Percentiles rank a stretch among this genome's conserved stretches.
Evolutionary conservation across 2,329 filamentous ascomycete species (phyloP).

Genomic region (Colletotrichum sp.): DNA sequence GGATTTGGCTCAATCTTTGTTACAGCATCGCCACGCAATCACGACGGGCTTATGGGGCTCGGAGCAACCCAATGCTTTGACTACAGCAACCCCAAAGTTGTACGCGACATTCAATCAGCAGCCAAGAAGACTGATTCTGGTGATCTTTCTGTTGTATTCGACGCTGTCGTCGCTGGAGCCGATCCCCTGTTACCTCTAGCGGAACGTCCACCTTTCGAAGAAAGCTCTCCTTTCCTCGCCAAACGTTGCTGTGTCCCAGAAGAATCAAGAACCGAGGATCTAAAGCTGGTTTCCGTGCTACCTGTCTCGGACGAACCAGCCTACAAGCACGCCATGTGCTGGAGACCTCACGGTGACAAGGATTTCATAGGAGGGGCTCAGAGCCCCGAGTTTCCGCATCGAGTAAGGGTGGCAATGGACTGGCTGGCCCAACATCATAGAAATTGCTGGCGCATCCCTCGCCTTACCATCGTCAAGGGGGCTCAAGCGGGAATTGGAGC

Average conservation of each 20-base stretch:
- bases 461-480: neutral
- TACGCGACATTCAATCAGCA: neutral
- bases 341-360: neutral
- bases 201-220: neutral
- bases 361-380: neutral
- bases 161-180: neutral
- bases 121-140: neutral
- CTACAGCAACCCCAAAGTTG: slow-evolving; percentile 22
- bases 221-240: neutral
- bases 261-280: neutral
- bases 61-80: slow-evolving; percentile 39
- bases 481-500: neutral
- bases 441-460: neutral
- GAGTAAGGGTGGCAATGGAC: neutral
- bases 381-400: neutral
- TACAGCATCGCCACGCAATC: slow-evolving; percentile 33
- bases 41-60: slow-evolving; percentile 30
- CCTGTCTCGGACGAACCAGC: no score
- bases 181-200: neutral
- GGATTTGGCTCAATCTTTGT: slow-evolving; percentile 33
- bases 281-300: neutral
- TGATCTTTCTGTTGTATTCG: neutral
- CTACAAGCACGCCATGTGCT: neutral
- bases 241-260: neutral
- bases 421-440: neutral